Evolutionary conservation across 2,329 filamentous ascomycete species (phyloP).

Genomic region (Hirsutella rhossiliensis): DNA sequence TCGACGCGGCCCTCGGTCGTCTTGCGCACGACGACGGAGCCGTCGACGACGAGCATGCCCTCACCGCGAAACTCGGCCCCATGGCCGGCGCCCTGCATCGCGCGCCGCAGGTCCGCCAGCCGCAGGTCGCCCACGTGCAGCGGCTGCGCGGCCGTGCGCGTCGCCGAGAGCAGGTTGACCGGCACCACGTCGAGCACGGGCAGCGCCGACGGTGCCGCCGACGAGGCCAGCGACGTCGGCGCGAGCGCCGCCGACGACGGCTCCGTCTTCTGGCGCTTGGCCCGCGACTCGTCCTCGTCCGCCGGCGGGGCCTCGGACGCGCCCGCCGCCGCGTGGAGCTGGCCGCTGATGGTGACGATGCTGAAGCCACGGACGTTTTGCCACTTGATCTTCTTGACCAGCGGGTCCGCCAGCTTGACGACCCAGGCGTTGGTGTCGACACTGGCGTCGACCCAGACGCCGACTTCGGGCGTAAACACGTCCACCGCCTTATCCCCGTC

Average conservation of each 20-base stretch:
- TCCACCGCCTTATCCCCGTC: conserved; percentile 43
- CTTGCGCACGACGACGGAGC: conserved; percentile 79
- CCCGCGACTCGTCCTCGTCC: conserved; percentile 30
- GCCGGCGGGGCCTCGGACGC: conserved; percentile 12
- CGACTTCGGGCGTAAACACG: conserved; percentile 73
- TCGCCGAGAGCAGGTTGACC: conserved; percentile 53
- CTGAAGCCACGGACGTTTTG: conserved; percentile 83
- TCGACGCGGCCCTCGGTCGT: conserved; percentile 78
- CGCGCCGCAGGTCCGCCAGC: conserved; percentile 73
- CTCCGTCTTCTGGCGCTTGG: conserved; percentile 39
- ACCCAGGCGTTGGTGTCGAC: conserved; percentile 98
- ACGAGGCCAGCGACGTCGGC: conserved; percentile 4
- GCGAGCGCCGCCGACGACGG: neutral
- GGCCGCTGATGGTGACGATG: conserved; percentile 85
- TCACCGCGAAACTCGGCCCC: conserved; percentile 88
- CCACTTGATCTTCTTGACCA: conserved; percentile 85
- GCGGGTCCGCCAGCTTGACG: conserved; percentile 73
- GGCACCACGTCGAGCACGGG: conserved; percentile 45
- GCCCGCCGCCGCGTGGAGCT: conserved; percentile 27
- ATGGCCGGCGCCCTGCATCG: conserved; percentile 74
- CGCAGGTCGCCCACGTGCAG: conserved; percentile 90
- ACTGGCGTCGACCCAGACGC: conserved; percentile 69
- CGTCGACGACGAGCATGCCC: conserved; percentile 81
- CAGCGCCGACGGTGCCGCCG: conserved; percentile 15
- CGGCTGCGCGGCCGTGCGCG: conserved; percentile 68